Conservation (phyloP, 768 basidiomycete species). For the Lactifluus echinatus region DNA sequence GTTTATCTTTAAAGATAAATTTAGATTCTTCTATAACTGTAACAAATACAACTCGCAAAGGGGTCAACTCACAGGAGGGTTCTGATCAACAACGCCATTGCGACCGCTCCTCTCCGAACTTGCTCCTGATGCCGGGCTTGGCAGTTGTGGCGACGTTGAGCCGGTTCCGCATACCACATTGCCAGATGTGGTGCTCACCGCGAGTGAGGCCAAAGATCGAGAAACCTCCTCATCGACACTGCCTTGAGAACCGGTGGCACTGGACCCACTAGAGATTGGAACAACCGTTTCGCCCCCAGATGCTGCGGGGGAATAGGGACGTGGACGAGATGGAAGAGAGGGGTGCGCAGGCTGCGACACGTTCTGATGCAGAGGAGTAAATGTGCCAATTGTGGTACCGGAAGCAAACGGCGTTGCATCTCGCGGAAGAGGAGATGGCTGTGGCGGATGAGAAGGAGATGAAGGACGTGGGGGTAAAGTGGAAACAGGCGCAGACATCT, state of each 20-base stretch:
- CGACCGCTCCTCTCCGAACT: constrained; percentile 32
- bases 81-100: constrained; percentile 63
- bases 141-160: constrained; percentile 63
- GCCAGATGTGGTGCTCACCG: constrained; percentile 36
- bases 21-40: neutral
- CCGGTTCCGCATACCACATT: constrained; percentile 28
- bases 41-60: neutral
- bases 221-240: constrained; percentile 31
- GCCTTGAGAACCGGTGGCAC: constrained; percentile 33
- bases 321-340: constrained; percentile 25
- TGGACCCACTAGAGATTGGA: constrained; percentile 35
- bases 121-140: constrained; percentile 63
- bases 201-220: constrained; percentile 32
- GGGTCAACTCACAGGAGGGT: constrained; percentile 63
- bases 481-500: constrained; percentile 23
- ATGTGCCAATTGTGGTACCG: constrained; percentile 20
- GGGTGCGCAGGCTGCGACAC: constrained; percentile 24
- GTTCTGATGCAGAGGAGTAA: constrained; percentile 25
- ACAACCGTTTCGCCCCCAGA: constrained; percentile 25
- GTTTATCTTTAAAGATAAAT: constrained; percentile 58
- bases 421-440: constrained; percentile 23
- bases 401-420: constrained; percentile 20
- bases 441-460: constrained; percentile 18
- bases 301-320: constrained; percentile 23
- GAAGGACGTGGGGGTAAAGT: constrained; percentile 23